Evolutionary conservation across 306 rosid species (phyloP).

Genomic region (Castanopsis chinensis): DNA sequence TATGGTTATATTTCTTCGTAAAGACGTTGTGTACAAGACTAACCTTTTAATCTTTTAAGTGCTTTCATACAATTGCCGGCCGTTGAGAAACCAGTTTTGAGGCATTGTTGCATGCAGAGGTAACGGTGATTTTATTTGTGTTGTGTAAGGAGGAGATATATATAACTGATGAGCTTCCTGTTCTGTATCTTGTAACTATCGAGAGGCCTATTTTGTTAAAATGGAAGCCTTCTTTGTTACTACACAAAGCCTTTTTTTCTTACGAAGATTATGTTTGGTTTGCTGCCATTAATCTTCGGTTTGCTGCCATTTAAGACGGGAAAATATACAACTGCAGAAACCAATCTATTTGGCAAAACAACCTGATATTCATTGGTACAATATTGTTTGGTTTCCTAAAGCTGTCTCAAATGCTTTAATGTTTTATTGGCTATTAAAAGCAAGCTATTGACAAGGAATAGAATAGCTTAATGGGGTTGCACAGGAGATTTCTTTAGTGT

Average conservation of each 20-base stretch:
- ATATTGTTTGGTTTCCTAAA: too few species aligned
- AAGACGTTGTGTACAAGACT: slow-evolving; percentile 15
- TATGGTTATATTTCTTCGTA: slow-evolving; percentile 35
- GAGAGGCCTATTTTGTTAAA: background rate
- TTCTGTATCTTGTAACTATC: background rate
- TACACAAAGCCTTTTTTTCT: background rate
- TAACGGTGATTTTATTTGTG: background rate
- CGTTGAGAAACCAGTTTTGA: slow-evolving; percentile 15
- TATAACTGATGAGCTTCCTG: background rate
- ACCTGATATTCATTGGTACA: too few species aligned
- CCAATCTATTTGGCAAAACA: too few species aligned
- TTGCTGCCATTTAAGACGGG: too few species aligned
- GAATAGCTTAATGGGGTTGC: too few species aligned
- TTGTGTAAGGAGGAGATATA: background rate
- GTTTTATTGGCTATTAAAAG: too few species aligned
- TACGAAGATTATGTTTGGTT: too few species aligned
- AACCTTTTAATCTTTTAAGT: background rate
- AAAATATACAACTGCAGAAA: too few species aligned
- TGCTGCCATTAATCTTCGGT: too few species aligned
- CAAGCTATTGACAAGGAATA: too few species aligned
- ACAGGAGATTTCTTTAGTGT: too few species aligned
- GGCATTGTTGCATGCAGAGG: background rate
- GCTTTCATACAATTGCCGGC: slow-evolving; percentile 4
- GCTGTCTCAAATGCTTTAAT: too few species aligned
- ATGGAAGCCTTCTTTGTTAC: background rate